Evolutionary conservation across 345 rosid genomes (phyloP).

Genomic region (Salix viminalis): DNA sequence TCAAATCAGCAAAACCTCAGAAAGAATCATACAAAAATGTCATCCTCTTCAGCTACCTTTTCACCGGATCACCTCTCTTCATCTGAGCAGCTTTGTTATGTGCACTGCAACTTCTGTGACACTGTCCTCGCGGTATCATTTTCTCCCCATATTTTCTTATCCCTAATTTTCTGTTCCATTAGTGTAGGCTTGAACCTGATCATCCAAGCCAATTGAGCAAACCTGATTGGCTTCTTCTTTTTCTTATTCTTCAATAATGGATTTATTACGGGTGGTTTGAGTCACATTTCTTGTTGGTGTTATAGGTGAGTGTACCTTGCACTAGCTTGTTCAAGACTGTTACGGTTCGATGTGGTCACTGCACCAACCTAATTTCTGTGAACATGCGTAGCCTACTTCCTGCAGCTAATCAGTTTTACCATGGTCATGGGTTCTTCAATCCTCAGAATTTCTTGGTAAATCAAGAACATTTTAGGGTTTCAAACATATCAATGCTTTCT

Average conservation of each 20-base stretch:
- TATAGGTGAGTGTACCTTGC: constrained; percentile 92
- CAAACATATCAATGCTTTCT: neutral
- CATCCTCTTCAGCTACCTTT: constrained; percentile 67
- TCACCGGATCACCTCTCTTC: constrained; percentile 90
- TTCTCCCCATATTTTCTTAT: neutral
- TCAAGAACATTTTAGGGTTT: neutral
- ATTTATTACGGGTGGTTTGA: neutral
- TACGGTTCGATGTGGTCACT: constrained; percentile 94
- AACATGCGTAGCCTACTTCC: constrained; percentile 71
- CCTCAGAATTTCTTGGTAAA: constrained; percentile 50
- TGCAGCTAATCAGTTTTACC: constrained; percentile 68
- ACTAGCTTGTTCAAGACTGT: constrained; percentile 95
- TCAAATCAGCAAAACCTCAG: constrained; percentile 47
- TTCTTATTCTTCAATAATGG: neutral
- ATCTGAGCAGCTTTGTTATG: constrained; percentile 95
- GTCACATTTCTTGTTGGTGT: neutral
- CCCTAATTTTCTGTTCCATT: neutral
- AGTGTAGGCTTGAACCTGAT: neutral
- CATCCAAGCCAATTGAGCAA: neutral
- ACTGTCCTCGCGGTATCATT: constrained; percentile 79
- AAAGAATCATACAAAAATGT: constrained; percentile 36
- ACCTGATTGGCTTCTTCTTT: neutral
- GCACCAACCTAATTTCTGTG: constrained; percentile 81
- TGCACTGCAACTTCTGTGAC: constrained; percentile 90
- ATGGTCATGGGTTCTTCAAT: constrained; percentile 63